These are phyloP conservation scores for Fagus crenata DNA, from an alignment of 306 rosid genomes.

Conservation along the genomic window DNA sequence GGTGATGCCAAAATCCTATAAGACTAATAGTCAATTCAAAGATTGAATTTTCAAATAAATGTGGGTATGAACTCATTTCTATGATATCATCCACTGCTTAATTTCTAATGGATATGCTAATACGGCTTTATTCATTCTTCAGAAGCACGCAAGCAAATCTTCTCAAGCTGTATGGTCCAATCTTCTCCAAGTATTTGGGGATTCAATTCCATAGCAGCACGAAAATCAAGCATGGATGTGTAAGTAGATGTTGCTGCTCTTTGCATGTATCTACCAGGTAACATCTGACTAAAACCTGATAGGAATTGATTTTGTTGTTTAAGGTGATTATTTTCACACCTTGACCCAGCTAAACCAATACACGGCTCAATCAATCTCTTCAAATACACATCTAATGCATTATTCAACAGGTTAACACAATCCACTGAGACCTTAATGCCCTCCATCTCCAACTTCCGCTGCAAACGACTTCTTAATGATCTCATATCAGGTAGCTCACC, in stretches of 20 bases:
- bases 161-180: slow-evolving; percentile 84
- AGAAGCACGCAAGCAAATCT: slow-evolving; percentile 57
- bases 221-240: slow-evolving; percentile 62
- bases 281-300: slow-evolving; percentile 38
- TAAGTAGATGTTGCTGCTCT: slow-evolving; percentile 35
- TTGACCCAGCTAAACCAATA: slow-evolving; percentile 55
- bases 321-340: slow-evolving; percentile 36
- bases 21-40: slow-evolving; percentile 39
- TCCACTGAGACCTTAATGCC: slow-evolving; percentile 57
- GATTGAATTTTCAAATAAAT: slow-evolving; percentile 35
- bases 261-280: slow-evolving; percentile 41
- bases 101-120: slow-evolving; percentile 20
- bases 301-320: slow-evolving; percentile 27
- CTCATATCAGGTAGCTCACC: slow-evolving; percentile 74
- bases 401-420: slow-evolving; percentile 77
- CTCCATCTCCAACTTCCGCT: slow-evolving; percentile 69
- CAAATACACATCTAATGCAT: slow-evolving; percentile 74
- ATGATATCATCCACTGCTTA: slow-evolving; percentile 14
- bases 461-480: slow-evolving; percentile 63
- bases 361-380: slow-evolving; percentile 82
- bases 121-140: slow-evolving; percentile 55
- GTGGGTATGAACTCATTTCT: slow-evolving; percentile 35
- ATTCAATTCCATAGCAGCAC: slow-evolving; percentile 68
- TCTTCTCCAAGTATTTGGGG: slow-evolving; percentile 80
- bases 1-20: slow-evolving; percentile 30